These are phyloP conservation scores for Plantago major DNA, from an alignment of 257 asterid species.

Conservation along the genomic window DNA sequence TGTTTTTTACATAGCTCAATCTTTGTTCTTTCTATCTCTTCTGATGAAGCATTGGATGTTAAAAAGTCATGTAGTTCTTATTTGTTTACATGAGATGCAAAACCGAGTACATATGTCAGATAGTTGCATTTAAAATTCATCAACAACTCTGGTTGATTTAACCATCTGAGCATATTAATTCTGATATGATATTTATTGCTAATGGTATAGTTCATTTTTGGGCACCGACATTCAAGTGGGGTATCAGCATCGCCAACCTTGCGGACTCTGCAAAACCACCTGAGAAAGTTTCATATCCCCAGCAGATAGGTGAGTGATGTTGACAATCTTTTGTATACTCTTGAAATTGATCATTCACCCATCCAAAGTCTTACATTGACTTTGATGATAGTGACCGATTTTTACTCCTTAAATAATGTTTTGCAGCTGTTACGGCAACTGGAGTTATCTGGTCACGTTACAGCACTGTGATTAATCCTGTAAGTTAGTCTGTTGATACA, in stretches of 20 bases:
- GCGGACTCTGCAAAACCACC: slow-evolving; percentile 64
- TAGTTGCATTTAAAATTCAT: background rate
- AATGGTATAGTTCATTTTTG: slow-evolving; percentile 57
- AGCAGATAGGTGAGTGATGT: slow-evolving; percentile 48
- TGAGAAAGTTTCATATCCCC: slow-evolving; percentile 65
- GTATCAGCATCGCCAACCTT: slow-evolving; percentile 70
- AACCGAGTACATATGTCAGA: no score
- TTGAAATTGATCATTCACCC: slow-evolving; percentile 1
- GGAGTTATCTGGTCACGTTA: slow-evolving; percentile 76
- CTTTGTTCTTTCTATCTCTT: no score
- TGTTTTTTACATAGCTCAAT: background rate
- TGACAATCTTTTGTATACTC: slow-evolving; percentile 10
- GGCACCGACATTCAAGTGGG: slow-evolving; percentile 88
- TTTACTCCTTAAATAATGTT: slow-evolving; percentile 20
- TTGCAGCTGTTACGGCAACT: slow-evolving; percentile 67
- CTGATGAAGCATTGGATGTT: no score
- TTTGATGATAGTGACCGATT: background rate
- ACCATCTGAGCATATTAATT: background rate
- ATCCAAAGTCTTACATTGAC: background rate
- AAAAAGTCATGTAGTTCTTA: no score
- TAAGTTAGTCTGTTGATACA: slow-evolving; percentile 31
- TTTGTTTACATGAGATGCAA: no score
- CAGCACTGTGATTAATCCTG: slow-evolving; percentile 69
- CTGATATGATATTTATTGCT: background rate
- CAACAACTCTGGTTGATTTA: background rate